These are phyloP conservation scores for Venturia asperata DNA, from an alignment of 2,329 filamentous ascomycete species.

Conservation along the genomic window DNA sequence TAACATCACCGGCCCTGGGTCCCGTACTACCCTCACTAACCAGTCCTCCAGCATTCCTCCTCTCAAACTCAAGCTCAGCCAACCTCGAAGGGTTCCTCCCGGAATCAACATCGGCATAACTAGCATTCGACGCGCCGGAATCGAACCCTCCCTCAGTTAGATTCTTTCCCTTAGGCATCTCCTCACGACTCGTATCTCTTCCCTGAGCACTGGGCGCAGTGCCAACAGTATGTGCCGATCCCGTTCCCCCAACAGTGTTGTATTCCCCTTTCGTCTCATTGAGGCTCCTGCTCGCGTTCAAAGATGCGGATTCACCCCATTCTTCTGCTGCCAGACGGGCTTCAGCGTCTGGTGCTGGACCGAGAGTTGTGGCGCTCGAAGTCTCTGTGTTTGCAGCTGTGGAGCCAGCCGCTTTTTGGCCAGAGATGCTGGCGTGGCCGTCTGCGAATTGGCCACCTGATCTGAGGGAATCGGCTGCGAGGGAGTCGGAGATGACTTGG, in stretches of 20 bases:
- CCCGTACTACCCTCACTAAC: slow-evolving; percentile 22
- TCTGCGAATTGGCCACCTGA: slow-evolving; percentile 57
- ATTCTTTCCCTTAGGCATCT: slow-evolving; percentile 45
- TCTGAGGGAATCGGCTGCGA: slow-evolving; percentile 65
- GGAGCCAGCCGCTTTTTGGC: slow-evolving; percentile 46
- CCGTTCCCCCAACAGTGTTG: not conserved
- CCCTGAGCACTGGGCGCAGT: slow-evolving; percentile 31
- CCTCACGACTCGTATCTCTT: not conserved
- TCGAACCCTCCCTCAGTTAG: slow-evolving; percentile 41
- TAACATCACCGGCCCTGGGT: not conserved
- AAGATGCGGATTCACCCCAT: slow-evolving; percentile 34
- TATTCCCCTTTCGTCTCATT: slow-evolving; percentile 16
- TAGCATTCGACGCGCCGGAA: slow-evolving; percentile 38
- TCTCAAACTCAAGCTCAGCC: slow-evolving; percentile 37
- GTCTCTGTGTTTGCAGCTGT: slow-evolving; percentile 52
- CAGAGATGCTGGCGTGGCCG: slow-evolving; percentile 43
- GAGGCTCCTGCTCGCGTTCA: slow-evolving; percentile 35
- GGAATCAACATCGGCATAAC: slow-evolving; percentile 48
- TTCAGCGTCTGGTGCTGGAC: slow-evolving; percentile 41
- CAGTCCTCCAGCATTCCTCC: slow-evolving; percentile 30
- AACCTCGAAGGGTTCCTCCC: slow-evolving; percentile 45
- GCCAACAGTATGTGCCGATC: slow-evolving; percentile 24
- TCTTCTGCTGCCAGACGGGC: slow-evolving; percentile 38
- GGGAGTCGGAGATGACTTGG: slow-evolving; percentile 58
- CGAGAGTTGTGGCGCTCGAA: slow-evolving; percentile 45